Evolutionary conservation across 2,329 filamentous ascomycete species (phyloP), one percentile per base, ranked within the genome.

Genomic region (Pyrenophora graminea): DNA sequence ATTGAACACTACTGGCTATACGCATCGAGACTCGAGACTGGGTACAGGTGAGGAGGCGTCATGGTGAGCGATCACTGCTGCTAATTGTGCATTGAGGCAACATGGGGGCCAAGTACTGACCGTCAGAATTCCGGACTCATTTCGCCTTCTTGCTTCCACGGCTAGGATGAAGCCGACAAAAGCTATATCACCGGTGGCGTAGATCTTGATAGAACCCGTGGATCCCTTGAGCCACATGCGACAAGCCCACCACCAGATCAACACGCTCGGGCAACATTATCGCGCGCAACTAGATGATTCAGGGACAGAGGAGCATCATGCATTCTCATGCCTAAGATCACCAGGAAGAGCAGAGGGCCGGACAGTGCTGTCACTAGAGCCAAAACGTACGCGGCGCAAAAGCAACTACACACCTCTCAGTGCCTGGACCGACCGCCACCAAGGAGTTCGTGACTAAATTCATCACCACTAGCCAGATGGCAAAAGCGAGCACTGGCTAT

Each of bases 401-500:
- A 46, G 25, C n/a, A 43, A 48, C 15, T 10, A 30, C 15, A 45
- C 23, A n/a, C 21, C 36, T 9, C 15, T 18, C 44, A 30, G 17
- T 39, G n/a, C 32, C 32, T 30, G 18, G 21, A 18, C 27, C 33
- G 19, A 33, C 34, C 48, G 10, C 15, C 38, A 32, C 33, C 23
- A 4, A 15, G 19, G 21, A 21, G 23, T 27, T 33, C 32, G 31
- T 48, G 9, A 27, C 33, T 25, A 37, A n/a, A 19, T 32, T 23
- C 45, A 43, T 39, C 18, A 37, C 32, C 36, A 34, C 37, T 39
- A 39, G 18, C 9, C 17, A 30, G 41, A n/a, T 27, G 23, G 39
- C 12, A 36, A 36, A 49, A 39, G 49, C 45, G 36, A 31, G 40
- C 19, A 19, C 27, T 53, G 40, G 17, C 40, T 17, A 45, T 44